phyloP scores from a whole-genome alignment of 148 eudicot genomes.

The Polygonum aviculare region DNA sequence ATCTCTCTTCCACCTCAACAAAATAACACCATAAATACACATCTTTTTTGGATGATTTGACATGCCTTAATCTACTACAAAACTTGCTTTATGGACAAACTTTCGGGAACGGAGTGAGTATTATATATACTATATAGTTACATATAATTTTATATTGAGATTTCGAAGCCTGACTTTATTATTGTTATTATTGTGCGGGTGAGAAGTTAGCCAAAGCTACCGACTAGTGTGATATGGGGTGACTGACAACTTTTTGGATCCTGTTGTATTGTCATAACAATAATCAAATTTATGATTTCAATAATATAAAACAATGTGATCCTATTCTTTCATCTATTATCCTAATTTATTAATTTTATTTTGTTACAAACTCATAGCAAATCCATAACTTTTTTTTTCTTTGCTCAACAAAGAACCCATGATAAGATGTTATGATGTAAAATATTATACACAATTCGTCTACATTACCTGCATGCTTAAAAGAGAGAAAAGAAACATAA shows the following conservation, averaged over 20 bases:
- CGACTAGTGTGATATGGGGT: neutral
- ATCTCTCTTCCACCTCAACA: too few relatives aligned
- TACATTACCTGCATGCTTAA: neutral
- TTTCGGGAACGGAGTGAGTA: too few relatives aligned
- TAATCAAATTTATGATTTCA: neutral
- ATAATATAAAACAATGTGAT: neutral
- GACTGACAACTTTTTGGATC: slow-evolving; percentile 3
- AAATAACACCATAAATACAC: too few relatives aligned
- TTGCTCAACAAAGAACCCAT: neutral
- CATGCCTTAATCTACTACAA: too few relatives aligned
- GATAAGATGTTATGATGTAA: neutral
- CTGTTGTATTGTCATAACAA: neutral
- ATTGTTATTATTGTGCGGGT: neutral
- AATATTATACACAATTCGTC: neutral
- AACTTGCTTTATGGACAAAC: too few relatives aligned
- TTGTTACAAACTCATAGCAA: neutral
- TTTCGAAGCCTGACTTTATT: neutral
- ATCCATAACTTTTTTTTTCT: neutral
- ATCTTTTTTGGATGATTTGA: too few relatives aligned
- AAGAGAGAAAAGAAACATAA: too few relatives aligned
- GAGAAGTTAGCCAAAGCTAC: slow-evolving; percentile 1
- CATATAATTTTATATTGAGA: too few relatives aligned
- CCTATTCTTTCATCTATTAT: neutral
- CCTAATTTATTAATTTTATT: neutral
- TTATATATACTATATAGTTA: too few relatives aligned